Conservation (phyloP, 306 rosid genomes). For the Vigna angularis region DNA sequence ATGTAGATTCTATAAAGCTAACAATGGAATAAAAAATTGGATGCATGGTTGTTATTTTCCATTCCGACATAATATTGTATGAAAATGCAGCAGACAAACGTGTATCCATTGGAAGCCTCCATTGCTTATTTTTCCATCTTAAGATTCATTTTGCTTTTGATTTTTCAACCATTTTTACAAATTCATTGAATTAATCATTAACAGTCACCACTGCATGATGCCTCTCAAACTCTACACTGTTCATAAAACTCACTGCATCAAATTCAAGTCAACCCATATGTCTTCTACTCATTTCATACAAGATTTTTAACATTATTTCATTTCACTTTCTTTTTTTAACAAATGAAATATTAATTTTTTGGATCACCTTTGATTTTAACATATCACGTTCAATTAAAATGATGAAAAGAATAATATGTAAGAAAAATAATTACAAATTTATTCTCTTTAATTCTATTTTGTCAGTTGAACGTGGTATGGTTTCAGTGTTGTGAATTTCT, state of each 20-base stretch:
- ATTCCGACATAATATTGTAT: background rate
- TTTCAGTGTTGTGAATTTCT: too few species aligned
- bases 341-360: background rate
- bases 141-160: conserved; percentile 43
- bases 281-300: conserved; percentile 15
- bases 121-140: background rate
- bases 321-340: conserved; percentile 2
- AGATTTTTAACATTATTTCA: background rate
- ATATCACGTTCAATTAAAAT: too few species aligned
- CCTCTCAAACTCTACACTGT: conserved; percentile 23
- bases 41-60: conserved; percentile 21
- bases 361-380: too few species aligned
- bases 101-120: conserved; percentile 1
- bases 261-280: conserved; percentile 12
- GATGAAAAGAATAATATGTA: too few species aligned
- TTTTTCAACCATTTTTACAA: conserved; percentile 12
- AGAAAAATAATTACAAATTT: too few species aligned
- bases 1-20: conserved; percentile 28
- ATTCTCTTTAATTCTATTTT: too few species aligned
- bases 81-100: conserved; percentile 25
- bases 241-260: too few species aligned
- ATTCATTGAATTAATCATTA: conserved; percentile 34
- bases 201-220: conserved; percentile 22
- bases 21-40: background rate
- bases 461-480: too few species aligned